Evolutionary conservation across 345 rosid species (phyloP).

Genomic region (Sisymbrium irio): DNA sequence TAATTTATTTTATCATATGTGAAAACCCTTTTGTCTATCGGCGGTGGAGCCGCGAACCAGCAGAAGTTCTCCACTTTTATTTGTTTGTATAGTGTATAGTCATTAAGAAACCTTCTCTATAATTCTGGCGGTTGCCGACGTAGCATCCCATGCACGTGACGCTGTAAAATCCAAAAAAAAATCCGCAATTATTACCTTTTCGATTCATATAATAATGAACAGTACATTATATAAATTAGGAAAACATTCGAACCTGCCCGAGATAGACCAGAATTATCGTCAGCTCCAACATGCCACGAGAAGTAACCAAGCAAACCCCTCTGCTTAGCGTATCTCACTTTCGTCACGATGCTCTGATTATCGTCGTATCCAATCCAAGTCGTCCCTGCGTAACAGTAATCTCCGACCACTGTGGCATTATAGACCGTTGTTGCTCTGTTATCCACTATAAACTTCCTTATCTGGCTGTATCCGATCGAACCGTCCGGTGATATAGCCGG

Average conservation of each 20-base stretch:
- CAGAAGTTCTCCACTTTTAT: too few species aligned
- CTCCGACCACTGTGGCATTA: conserved; percentile 45
- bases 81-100: background rate
- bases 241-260: conserved; percentile 30
- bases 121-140: background rate
- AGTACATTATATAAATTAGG: background rate
- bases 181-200: background rate
- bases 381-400: conserved; percentile 48
- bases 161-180: conserved; percentile 14
- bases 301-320: conserved; percentile 64
- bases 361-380: conserved; percentile 68
- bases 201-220: background rate
- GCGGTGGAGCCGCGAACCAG: too few species aligned
- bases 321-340: conserved; percentile 49
- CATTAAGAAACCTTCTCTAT: background rate
- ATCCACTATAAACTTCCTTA: conserved; percentile 37
- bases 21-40: too few species aligned
- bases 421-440: conserved; percentile 44
- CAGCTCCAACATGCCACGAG: conserved; percentile 67
- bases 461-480: conserved; percentile 26
- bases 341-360: conserved; percentile 41
- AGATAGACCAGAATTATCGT: conserved; percentile 49
- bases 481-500: conserved; percentile 39
- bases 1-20: too few species aligned
- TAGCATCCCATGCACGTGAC: conserved; percentile 29